A percentile compares a stretch with the other conserved stretches of the same genome.
Evolutionary conservation across 2,329 filamentous ascomycete genomes (phyloP).

Genomic region (Diaporthe longicolla): DNA sequence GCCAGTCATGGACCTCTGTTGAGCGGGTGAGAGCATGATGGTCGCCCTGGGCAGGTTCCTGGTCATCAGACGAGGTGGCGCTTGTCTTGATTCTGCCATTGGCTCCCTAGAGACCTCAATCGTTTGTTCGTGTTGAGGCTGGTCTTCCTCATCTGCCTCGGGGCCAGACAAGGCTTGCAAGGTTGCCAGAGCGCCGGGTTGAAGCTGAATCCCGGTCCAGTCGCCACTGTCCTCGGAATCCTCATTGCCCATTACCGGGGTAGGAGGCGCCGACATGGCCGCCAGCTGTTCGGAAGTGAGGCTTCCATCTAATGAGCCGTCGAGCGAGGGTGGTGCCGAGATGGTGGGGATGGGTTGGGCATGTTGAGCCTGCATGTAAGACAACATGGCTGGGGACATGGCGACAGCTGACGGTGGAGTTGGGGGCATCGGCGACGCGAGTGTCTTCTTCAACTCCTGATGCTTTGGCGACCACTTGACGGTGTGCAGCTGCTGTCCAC

Average conservation of each 20-base stretch:
- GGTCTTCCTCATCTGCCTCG: constrained; percentile 69
- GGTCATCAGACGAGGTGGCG: constrained; percentile 65
- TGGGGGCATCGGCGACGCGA: constrained; percentile 71
- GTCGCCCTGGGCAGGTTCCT: constrained; percentile 51
- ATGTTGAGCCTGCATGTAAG: constrained; percentile 76
- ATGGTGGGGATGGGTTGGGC: constrained; percentile 77
- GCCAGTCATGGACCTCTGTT: constrained; percentile 74
- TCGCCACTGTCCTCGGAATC: constrained; percentile 69
- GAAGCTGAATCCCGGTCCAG: constrained; percentile 82
- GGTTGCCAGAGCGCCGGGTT: constrained; percentile 84
- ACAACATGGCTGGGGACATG: constrained; percentile 82
- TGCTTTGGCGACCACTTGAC: constrained; percentile 36
- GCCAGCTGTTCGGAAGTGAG: constrained; percentile 90
- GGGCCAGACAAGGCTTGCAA: constrained; percentile 79
- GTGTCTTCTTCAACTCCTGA: constrained; percentile 60
- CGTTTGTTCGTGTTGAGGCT: constrained; percentile 68
- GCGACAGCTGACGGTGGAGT: constrained; percentile 78
- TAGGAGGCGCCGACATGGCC: constrained; percentile 85
- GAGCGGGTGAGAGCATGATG: constrained; percentile 60
- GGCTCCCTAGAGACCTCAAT: constrained; percentile 65
- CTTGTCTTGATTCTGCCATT: constrained; percentile 67
- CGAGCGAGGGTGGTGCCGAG: constrained; percentile 88
- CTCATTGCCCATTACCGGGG: constrained; percentile 77
- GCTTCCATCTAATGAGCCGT: constrained; percentile 92
- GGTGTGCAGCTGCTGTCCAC: constrained; percentile 13